These are phyloP conservation scores for Talaromyces liani DNA, from an alignment of 495 filamentous ascomycete species.

Conservation along the genomic window DNA sequence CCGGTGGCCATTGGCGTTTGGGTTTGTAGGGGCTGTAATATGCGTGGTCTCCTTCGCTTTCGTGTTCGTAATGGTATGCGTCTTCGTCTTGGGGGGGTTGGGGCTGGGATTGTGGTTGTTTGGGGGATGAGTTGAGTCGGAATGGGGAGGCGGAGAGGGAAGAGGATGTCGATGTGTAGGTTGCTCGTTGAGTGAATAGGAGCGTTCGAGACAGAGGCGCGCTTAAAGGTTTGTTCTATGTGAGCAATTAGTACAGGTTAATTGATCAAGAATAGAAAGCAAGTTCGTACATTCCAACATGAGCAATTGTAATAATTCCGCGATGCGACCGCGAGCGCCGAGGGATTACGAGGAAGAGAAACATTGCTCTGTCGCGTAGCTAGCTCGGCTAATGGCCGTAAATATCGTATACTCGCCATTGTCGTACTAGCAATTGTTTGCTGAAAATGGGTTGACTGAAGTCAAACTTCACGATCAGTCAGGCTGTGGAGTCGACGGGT, in stretches of 20 bases:
- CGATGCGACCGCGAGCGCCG: constrained; percentile 53
- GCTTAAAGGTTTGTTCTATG: neutral
- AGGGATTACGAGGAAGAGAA: constrained; percentile 41
- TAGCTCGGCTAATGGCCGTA: neutral
- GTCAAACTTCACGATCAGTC: neutral
- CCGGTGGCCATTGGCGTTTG: constrained; percentile 88
- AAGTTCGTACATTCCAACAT: constrained; percentile 2
- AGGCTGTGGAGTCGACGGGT: neutral
- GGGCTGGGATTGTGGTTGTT: neutral
- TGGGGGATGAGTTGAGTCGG: constrained; percentile 13
- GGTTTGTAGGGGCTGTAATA: constrained; percentile 60
- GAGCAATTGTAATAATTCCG: constrained; percentile 2
- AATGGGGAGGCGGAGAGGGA: neutral
- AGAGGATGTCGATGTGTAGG: neutral
- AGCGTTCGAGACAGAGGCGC: neutral
- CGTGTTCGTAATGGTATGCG: neutral
- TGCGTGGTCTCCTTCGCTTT: constrained; percentile 11
- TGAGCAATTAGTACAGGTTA: too few species aligned
- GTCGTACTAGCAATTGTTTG: neutral
- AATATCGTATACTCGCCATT: neutral
- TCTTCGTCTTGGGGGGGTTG: neutral
- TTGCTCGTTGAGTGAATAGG: neutral
- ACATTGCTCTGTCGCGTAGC: neutral
- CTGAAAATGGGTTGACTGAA: neutral
- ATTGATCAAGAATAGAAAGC: neutral